Evolutionary conservation across 306 rosid genomes (phyloP).

Genomic region (Cotoneaster glaucophyllus): DNA sequence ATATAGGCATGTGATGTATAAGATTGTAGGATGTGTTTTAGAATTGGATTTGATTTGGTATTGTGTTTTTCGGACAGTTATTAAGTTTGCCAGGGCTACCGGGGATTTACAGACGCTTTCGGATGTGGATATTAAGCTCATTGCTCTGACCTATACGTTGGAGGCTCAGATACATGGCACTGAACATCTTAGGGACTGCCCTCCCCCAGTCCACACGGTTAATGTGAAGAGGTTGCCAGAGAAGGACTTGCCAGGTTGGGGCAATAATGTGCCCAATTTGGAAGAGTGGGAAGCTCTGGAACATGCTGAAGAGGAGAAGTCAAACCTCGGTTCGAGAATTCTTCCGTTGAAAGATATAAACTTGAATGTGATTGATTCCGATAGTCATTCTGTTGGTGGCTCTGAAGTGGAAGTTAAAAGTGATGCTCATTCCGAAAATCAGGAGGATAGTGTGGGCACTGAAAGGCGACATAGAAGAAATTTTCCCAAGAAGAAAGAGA

Average conservation of each 20-base stretch:
- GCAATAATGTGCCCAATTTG: constrained; percentile 77
- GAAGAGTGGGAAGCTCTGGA: constrained; percentile 91
- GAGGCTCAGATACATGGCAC: constrained; percentile 83
- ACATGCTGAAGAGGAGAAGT: constrained; percentile 30
- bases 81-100: constrained; percentile 80
- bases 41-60: background rate
- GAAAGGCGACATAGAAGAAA: constrained; percentile 37
- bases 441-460: constrained; percentile 23
- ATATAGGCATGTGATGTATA: background rate
- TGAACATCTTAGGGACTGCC: constrained; percentile 60
- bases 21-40: background rate
- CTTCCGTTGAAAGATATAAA: constrained; percentile 78
- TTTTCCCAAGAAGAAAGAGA: constrained; percentile 51
- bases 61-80: constrained; percentile 31
- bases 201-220: constrained; percentile 64
- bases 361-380: constrained; percentile 49
- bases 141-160: constrained; percentile 67
- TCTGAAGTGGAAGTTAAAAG: constrained; percentile 3
- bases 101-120: constrained; percentile 95
- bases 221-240: constrained; percentile 71
- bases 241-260: constrained; percentile 97
- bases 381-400: constrained; percentile 34
- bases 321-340: constrained; percentile 42
- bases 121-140: constrained; percentile 77
- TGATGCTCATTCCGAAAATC: constrained; percentile 32